A percentile compares a stretch with the other conserved stretches of the same genome.
phyloP scores from a whole-genome alignment of 1,139 yeast species.

The Blastobotrys apis region DNA sequence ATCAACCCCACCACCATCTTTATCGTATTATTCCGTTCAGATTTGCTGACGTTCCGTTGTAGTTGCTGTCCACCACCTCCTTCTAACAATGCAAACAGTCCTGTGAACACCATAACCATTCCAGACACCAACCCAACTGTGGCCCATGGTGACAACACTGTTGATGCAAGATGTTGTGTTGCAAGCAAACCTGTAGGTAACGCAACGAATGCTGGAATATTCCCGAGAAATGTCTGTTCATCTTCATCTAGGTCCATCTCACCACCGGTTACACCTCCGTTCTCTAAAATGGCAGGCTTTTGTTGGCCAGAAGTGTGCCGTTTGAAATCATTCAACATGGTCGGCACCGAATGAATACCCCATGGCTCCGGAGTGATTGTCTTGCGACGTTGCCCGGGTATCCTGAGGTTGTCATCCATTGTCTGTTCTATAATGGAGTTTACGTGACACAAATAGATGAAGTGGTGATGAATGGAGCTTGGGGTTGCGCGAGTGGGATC shows the following conservation, averaged over 20 bases:
- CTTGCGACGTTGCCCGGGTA: conserved; percentile 22
- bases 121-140: conserved; percentile 28
- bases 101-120: conserved; percentile 25
- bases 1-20: conserved; percentile 23
- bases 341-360: conserved; percentile 40
- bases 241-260: conserved; percentile 2
- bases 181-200: conserved; percentile 37
- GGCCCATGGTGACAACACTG: conserved; percentile 11
- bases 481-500: no score
- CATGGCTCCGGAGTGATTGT: conserved; percentile 28
- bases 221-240: conserved; percentile 25
- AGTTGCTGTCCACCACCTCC: no score
- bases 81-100: conserved; percentile 26
- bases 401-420: conserved; percentile 17
- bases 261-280: neutral
- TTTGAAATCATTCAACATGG: conserved; percentile 36
- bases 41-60: neutral
- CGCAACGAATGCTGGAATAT: conserved; percentile 36
- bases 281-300: conserved; percentile 1
- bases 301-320: conserved; percentile 26
- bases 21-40: conserved; percentile 18
- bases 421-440: no score
- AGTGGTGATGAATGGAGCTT: no score
- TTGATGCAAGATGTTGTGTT: conserved; percentile 21
- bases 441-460: no score